Conservation (phyloP, 257 asterid genomes). For the Fraxinus anomala region DNA sequence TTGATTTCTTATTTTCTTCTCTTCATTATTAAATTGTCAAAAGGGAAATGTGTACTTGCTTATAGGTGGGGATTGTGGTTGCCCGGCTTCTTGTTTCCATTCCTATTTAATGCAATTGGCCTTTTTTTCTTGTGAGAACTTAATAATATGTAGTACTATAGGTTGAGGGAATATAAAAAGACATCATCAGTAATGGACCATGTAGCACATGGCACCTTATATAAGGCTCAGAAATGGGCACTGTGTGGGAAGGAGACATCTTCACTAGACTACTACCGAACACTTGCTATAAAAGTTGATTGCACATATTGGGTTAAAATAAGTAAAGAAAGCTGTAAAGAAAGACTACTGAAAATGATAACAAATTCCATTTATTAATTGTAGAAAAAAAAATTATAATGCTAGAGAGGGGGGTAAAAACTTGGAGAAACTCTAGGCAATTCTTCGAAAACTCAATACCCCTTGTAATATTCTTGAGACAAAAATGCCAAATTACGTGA, state of each 20-base stretch:
- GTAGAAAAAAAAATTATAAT: too few relatives aligned
- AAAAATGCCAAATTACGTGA: too few relatives aligned
- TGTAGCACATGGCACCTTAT: neutral
- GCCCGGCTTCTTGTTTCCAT: neutral
- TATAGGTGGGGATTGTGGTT: neutral
- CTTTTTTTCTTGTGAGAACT: neutral
- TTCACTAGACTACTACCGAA: neutral
- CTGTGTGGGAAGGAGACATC: neutral
- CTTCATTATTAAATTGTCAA: slow-evolving; percentile 11
- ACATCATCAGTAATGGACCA: neutral
- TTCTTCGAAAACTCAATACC: too few relatives aligned
- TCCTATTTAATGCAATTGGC: neutral
- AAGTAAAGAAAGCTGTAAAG: neutral
- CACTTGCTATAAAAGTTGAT: too few relatives aligned
- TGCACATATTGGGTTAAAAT: neutral
- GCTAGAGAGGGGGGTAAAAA: too few relatives aligned
- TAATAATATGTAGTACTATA: neutral
- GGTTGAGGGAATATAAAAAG: neutral
- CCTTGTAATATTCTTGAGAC: too few relatives aligned
- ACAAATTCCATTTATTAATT: too few relatives aligned
- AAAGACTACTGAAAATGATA: too few relatives aligned
- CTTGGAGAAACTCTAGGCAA: too few relatives aligned
- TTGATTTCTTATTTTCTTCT: slow-evolving; percentile 9
- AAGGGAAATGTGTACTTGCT: neutral
- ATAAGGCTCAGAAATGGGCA: neutral